phyloP scores from a whole-genome alignment of 2,329 filamentous ascomycete genomes.

The Gaeumannomyces sp. region DNA sequence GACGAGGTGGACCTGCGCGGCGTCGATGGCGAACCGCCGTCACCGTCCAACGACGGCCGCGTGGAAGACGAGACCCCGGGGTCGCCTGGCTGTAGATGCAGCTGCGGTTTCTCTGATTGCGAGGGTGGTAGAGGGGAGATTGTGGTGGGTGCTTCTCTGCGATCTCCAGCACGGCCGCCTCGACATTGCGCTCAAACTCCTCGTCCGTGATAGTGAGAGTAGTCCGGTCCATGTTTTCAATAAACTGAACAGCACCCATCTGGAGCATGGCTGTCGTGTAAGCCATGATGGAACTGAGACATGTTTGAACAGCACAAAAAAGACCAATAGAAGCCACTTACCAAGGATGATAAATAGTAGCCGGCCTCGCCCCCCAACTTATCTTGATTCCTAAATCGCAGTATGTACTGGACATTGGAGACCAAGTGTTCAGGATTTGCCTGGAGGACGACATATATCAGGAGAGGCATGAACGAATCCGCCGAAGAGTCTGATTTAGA shows the following conservation, averaged over 20 bases:
- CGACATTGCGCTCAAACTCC: conserved; percentile 94
- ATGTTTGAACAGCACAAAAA: background rate
- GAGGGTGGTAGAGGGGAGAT: conserved; percentile 38
- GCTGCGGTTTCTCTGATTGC: conserved; percentile 38
- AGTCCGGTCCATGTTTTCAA: conserved; percentile 92
- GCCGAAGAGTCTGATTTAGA: conserved; percentile 91
- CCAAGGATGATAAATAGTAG: conserved; percentile 92
- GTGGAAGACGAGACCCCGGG: conserved; percentile 44
- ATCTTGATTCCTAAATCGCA: conserved; percentile 94
- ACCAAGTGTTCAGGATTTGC: conserved; percentile 93
- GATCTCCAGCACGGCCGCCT: conserved; percentile 90
- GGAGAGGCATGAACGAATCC: conserved; percentile 87
- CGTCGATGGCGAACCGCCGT: conserved; percentile 24
- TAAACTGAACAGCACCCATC: conserved; percentile 93
- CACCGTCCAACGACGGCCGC: conserved; percentile 36
- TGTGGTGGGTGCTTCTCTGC: conserved; percentile 73
- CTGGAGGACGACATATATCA: conserved; percentile 93
- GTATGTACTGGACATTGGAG: conserved; percentile 96
- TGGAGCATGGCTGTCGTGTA: conserved; percentile 22
- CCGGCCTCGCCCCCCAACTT: conserved; percentile 96
- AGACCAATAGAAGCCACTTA: conserved; percentile 28
- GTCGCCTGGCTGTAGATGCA: conserved; percentile 17
- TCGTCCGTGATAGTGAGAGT: conserved; percentile 89
- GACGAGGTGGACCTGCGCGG: conserved; percentile 50
- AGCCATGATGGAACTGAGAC: background rate